Conservation (phyloP, 163 green algal genomes). For the Chlamydomonas reinhardtii region DNA sequence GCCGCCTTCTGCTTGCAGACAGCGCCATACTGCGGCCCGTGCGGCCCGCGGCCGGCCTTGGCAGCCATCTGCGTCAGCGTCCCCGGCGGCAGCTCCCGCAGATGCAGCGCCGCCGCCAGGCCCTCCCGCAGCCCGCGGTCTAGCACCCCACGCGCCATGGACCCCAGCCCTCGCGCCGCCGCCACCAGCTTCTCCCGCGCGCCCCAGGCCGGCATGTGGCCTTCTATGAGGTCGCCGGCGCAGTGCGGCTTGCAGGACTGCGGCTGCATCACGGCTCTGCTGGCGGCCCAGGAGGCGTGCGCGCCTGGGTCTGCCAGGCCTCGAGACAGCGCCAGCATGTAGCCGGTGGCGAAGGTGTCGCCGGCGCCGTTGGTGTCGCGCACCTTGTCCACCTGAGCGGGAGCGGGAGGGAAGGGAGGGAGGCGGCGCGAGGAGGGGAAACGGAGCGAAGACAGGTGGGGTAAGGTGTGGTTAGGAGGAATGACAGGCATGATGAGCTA, state of each 20-base stretch:
- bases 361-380: constrained; percentile 91
- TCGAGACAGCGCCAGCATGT: constrained; percentile 76
- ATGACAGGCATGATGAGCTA: too few relatives aligned
- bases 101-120: constrained; percentile 16
- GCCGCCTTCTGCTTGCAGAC: too few relatives aligned
- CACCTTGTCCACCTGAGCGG: constrained; percentile 59
- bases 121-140: background rate
- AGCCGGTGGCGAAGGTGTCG: constrained; percentile 88
- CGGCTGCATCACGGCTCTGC: constrained; percentile 73
- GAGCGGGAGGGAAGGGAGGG: too few relatives aligned
- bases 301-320: constrained; percentile 57
- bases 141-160: background rate
- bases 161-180: background rate
- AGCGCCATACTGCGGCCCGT: too few relatives aligned
- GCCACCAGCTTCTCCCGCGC: background rate
- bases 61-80: too few relatives aligned
- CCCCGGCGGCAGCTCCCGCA: background rate
- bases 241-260: constrained; percentile 63
- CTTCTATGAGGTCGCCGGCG: constrained; percentile 22
- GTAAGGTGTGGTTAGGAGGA: too few relatives aligned
- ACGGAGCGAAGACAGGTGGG: background rate
- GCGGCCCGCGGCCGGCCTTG: too few relatives aligned
- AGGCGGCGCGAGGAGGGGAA: too few relatives aligned
- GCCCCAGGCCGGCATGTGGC: constrained; percentile 34
- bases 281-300: constrained; percentile 80